phyloP scores from a whole-genome alignment of 768 basidiomycete genomes.

The Hericium alpestre region DNA sequence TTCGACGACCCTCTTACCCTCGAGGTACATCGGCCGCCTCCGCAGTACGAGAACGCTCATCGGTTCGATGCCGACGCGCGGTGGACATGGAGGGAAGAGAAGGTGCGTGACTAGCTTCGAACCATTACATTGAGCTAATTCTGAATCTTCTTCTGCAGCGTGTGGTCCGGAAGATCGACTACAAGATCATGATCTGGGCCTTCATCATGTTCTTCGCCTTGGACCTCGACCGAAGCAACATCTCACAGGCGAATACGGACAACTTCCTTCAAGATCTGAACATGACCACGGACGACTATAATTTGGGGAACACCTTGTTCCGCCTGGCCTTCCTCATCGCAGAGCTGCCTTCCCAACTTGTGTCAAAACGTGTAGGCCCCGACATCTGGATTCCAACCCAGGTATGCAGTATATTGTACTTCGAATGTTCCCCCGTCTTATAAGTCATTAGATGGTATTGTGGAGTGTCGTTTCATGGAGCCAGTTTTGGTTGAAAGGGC shows the following conservation, averaged over 20 bases:
- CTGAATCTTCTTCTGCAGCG: slow-evolving; percentile 20
- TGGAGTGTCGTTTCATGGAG: slow-evolving; percentile 48
- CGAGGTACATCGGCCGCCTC: slow-evolving; percentile 41
- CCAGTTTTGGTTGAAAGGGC: slow-evolving; percentile 49
- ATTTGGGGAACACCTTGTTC: slow-evolving; percentile 53
- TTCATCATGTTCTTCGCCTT: slow-evolving; percentile 54
- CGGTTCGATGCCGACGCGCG: slow-evolving; percentile 56
- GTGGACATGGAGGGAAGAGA: slow-evolving; percentile 66
- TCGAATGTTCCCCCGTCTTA: background rate
- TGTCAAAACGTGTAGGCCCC: slow-evolving; percentile 58
- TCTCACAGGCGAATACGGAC: slow-evolving; percentile 59
- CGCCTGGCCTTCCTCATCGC: slow-evolving; percentile 26
- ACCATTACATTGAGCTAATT: background rate
- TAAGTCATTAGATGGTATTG: slow-evolving; percentile 31
- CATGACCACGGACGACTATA: slow-evolving; percentile 54
- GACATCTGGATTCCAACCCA: slow-evolving; percentile 59
- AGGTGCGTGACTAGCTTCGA: slow-evolving; percentile 21
- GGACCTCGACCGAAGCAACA: slow-evolving; percentile 49
- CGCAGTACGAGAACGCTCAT: slow-evolving; percentile 48
- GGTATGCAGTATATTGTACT: slow-evolving; percentile 19
- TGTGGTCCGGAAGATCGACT: slow-evolving; percentile 50
- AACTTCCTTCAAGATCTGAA: slow-evolving; percentile 54
- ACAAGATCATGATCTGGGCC: slow-evolving; percentile 50
- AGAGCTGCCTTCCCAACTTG: slow-evolving; percentile 57
- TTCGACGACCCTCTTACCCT: slow-evolving; percentile 46